A percentile compares a stretch with the other conserved stretches of the same genome.
Evolutionary conservation across 2,329 filamentous ascomycete genomes (phyloP).

Genomic region (Exophiala alcalophila): DNA sequence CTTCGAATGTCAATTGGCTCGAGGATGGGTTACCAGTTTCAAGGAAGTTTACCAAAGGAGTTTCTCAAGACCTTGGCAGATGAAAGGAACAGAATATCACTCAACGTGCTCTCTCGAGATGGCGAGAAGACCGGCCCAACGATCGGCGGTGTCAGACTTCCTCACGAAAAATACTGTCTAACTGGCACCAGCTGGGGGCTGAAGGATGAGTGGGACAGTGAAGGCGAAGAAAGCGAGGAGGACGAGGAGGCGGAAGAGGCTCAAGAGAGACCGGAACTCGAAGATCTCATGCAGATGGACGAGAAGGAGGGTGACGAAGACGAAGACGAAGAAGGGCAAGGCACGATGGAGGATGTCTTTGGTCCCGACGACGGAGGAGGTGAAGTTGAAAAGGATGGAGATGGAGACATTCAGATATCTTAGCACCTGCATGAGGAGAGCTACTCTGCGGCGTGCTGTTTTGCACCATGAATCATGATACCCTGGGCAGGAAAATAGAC

Average conservation of each 20-base stretch:
- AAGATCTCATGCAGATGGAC: constrained; percentile 29
- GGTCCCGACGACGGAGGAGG: constrained; percentile 37
- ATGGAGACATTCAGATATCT: constrained; percentile 43
- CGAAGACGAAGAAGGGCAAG: constrained; percentile 30
- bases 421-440: no score
- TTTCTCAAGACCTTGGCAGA: constrained; percentile 58
- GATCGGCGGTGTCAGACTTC: constrained; percentile 56
- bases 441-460: no score
- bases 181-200: constrained; percentile 57
- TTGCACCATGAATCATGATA: no score
- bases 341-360: constrained; percentile 34
- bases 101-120: constrained; percentile 41
- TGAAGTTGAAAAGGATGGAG: constrained; percentile 39
- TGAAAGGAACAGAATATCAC: constrained; percentile 56
- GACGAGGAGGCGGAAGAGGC: constrained; percentile 24
- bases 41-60: constrained; percentile 58
- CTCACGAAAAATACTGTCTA: constrained; percentile 61
- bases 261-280: constrained; percentile 24
- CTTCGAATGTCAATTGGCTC: constrained; percentile 60
- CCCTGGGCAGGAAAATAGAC: no score
- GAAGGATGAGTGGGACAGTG: constrained; percentile 58
- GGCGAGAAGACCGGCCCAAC: constrained; percentile 35
- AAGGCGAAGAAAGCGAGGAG: constrained; percentile 46
- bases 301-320: constrained; percentile 32
- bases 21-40: constrained; percentile 57